These are phyloP conservation scores for Lactarius trivialis DNA, from an alignment of 768 basidiomycete species.

Conservation along the genomic window DNA sequence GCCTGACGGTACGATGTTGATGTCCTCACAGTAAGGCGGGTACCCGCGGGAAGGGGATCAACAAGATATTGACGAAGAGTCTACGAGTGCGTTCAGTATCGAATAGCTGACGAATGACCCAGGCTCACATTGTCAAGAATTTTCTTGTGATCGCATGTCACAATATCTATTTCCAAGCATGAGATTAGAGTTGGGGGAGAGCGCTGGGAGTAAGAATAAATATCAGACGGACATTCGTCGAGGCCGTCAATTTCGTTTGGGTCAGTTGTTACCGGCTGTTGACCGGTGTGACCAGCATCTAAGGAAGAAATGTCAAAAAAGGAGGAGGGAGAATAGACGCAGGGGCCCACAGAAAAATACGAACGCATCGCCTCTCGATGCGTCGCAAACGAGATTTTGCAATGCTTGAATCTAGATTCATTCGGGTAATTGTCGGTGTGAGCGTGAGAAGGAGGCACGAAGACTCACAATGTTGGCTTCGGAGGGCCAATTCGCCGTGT, in stretches of 20 bases:
- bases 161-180: constrained; percentile 1
- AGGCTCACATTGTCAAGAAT: constrained; percentile 21
- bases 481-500: constrained; percentile 9
- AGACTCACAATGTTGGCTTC: constrained; percentile 18
- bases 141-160: constrained; percentile 5
- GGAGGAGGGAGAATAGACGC: neutral
- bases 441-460: neutral
- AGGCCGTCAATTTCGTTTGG: neutral
- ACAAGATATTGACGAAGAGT: constrained; percentile 19
- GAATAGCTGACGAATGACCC: neutral
- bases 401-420: constrained; percentile 17
- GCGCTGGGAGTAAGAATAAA: neutral
- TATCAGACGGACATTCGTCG: constrained; percentile 2
- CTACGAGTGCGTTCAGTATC: constrained; percentile 8
- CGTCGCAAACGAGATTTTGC: constrained; percentile 13
- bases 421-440: neutral
- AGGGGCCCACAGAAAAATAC: constrained; percentile 22
- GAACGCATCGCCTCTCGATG: constrained; percentile 15
- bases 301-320: neutral
- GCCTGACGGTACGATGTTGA: neutral
- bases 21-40: constrained; percentile 18
- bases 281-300: constrained; percentile 12
- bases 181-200: neutral
- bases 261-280: neutral
- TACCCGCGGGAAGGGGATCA: constrained; percentile 15